These are phyloP conservation scores for Areca catechu DNA, from an alignment of 176 grass and related monocot species.

Conservation along the genomic window DNA sequence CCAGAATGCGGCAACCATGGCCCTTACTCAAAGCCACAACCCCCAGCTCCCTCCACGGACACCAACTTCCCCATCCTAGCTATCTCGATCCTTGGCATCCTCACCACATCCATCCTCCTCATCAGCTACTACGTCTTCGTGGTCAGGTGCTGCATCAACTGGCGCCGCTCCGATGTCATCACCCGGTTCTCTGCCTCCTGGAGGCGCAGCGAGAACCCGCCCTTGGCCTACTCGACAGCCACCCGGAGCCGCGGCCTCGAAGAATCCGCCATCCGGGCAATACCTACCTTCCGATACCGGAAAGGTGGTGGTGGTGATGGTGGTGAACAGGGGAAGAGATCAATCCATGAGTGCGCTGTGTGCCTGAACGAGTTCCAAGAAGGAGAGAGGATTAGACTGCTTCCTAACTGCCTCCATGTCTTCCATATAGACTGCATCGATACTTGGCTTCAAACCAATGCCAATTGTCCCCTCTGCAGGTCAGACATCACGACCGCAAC, in stretches of 20 bases:
- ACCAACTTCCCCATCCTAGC: constrained; percentile 6
- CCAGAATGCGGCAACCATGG: too few relatives aligned
- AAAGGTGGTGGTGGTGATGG: constrained; percentile 2
- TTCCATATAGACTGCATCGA: constrained; percentile 19
- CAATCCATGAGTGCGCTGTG: constrained; percentile 1
- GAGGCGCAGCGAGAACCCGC: neutral
- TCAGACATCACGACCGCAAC: neutral
- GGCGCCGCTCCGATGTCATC: neutral
- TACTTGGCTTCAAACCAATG: constrained; percentile 7
- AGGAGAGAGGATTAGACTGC: constrained; percentile 2
- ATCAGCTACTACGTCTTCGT: constrained; percentile 11
- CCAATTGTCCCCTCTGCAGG: constrained; percentile 13
- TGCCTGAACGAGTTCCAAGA: constrained; percentile 12
- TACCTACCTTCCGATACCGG: constrained; percentile 53
- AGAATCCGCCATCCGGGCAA: constrained; percentile 26
- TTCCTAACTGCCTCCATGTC: neutral
- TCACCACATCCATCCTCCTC: constrained; percentile 10
- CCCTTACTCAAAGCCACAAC: too few relatives aligned
- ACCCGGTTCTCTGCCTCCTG: constrained; percentile 11
- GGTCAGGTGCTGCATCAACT: constrained; percentile 2
- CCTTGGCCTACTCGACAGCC: neutral
- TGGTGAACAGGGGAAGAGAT: neutral
- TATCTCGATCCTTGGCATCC: constrained; percentile 3
- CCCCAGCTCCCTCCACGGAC: neutral
- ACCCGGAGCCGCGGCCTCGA: constrained; percentile 31